These are phyloP conservation scores for Botryosphaeria dothidea DNA, from an alignment of 2,329 filamentous ascomycete species.

Conservation along the genomic window DNA sequence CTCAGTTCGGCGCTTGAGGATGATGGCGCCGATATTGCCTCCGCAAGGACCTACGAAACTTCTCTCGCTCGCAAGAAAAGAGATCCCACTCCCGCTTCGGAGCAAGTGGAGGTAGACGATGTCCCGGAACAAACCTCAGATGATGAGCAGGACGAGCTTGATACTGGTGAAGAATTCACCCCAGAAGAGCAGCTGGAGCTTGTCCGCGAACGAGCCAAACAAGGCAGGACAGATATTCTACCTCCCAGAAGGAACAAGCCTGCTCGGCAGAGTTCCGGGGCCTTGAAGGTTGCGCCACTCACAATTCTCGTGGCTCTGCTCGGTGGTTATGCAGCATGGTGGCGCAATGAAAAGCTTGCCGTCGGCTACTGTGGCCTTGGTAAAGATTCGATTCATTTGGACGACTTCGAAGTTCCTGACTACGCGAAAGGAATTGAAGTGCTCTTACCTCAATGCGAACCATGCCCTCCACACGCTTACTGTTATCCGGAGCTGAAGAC, in stretches of 20 bases:
- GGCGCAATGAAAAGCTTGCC: constrained; percentile 91
- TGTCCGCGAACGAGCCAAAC: constrained; percentile 64
- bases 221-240: constrained; percentile 55
- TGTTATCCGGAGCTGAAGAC: constrained; percentile 79
- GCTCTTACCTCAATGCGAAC: constrained; percentile 80
- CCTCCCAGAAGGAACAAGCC: constrained; percentile 39
- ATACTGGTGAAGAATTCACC: constrained; percentile 88
- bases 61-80: not conserved
- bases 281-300: constrained; percentile 66
- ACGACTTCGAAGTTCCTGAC: constrained; percentile 68
- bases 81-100: not conserved
- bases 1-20: constrained; percentile 47
- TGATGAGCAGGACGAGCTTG: constrained; percentile 43
- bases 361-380: constrained; percentile 92
- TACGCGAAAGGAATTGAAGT: constrained; percentile 57
- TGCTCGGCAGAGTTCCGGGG: constrained; percentile 46
- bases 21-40: constrained; percentile 54
- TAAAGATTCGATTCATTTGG: constrained; percentile 57
- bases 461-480: constrained; percentile 85
- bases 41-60: constrained; percentile 25
- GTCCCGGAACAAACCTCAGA: constrained; percentile 10
- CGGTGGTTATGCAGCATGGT: constrained; percentile 76
- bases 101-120: not conserved
- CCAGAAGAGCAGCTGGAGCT: constrained; percentile 81
- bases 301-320: constrained; percentile 71